Evolutionary conservation across 495 filamentous ascomycete species (phyloP), one percentile per base, ranked within the genome.

Genomic region (Penicillium goetzii): DNA sequence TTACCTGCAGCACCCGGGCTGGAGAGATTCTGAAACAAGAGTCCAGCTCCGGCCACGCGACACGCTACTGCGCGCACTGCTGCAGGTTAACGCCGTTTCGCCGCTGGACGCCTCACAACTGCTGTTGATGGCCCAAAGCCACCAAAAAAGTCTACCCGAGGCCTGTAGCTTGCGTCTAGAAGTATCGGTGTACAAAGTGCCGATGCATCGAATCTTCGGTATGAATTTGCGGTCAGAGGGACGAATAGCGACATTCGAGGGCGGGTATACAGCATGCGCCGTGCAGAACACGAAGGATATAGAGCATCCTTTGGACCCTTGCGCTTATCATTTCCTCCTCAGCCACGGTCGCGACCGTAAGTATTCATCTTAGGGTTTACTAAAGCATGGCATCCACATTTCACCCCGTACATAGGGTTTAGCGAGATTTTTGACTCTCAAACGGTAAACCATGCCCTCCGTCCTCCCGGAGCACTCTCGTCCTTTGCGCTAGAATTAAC

Each of bases 81-180:
- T 40, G 47, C 56, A 60, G 63, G 68, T 60, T 66, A 65, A 69
- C 58, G 61, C 58, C 36, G 58, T 52, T 58, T 25, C 60, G 56
- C 60, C 60, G 56, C 56, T 67, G 58, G 68, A 71, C 64, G 60
- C 58, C 60, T 71, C 68, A 71, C 68, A 68, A 68, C 14, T 47
- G 60, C 52, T 55, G 47, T 17, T 17, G 43, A 47, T 25, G 12
- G 21, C 43, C 43, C 9, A 47, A 23, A 47, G 19, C 43, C 41
- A 43, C 12, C 1, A 25, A 52, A 17, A 55, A 34, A 21, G 25
- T 36, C 25, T 25, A 21, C 9, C 12, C 17, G 52, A 55, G 52
- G 52, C 19, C 32, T 36, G 52, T 55, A 25, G 33, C 49, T 15
- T 51, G 47, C 30, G 32, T 21, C 28, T 21, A 34, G 32, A 55